Percentiles rank a stretch among this genome's conserved stretches.
Conservation (phyloP, 2,329 filamentous ascomycete genomes). For the Spiromastix sp. region DNA sequence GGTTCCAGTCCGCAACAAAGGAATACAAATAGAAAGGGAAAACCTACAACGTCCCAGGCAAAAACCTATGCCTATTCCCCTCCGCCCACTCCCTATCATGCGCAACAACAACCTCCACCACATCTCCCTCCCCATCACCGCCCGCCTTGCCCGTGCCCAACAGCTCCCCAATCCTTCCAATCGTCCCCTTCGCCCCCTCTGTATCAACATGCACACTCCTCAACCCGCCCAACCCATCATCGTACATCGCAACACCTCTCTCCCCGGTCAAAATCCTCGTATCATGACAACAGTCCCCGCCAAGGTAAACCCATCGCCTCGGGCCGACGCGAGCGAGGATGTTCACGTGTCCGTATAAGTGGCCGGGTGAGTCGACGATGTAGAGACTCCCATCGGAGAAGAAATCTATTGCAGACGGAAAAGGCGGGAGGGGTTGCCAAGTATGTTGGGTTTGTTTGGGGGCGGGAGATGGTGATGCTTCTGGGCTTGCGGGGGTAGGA, state of each 20-base stretch:
- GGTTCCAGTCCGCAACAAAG: too few species aligned
- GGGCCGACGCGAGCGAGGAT: slow-evolving; percentile 11
- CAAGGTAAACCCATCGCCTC: slow-evolving; percentile 6
- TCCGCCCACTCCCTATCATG: slow-evolving; percentile 6
- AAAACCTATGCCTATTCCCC: slow-evolving; percentile 1
- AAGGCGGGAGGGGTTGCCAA: slow-evolving; percentile 20
- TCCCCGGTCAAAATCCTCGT: slow-evolving; percentile 4
- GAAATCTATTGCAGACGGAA: slow-evolving; percentile 33
- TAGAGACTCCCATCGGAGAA: slow-evolving; percentile 49
- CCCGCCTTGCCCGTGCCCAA: too few species aligned
- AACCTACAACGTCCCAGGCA: too few species aligned
- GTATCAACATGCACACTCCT: slow-evolving; percentile 6
- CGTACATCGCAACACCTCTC: slow-evolving; percentile 4
- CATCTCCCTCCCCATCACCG: background rate
- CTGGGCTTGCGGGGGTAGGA: slow-evolving; percentile 7
- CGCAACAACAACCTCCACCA: slow-evolving; percentile 6
- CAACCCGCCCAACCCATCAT: background rate
- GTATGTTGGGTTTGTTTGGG: background rate
- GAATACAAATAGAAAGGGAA: too few species aligned
- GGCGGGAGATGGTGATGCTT: background rate
- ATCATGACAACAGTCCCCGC: slow-evolving; percentile 6
- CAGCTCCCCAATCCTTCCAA: slow-evolving; percentile 3
- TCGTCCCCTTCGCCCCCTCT: slow-evolving; percentile 4
- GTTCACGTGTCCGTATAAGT: slow-evolving; percentile 15
- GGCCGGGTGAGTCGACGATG: slow-evolving; percentile 35